These are phyloP conservation scores for Cordyceps tenuipes DNA, from an alignment of 2,329 filamentous ascomycete genomes.

Conservation along the genomic window DNA sequence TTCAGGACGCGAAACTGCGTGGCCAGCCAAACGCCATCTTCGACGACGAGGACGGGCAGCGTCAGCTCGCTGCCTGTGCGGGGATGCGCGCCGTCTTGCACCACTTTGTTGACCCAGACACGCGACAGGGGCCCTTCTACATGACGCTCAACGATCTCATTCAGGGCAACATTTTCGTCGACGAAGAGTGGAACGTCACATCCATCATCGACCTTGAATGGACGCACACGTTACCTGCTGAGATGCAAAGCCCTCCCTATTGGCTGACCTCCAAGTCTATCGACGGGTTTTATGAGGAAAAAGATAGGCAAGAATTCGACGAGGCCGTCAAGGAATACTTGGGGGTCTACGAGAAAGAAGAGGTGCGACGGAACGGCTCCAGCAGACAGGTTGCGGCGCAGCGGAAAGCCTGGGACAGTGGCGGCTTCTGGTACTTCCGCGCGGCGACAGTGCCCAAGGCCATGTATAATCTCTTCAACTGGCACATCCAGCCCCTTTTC, in stretches of 20 bases:
- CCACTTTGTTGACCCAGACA: constrained; percentile 17
- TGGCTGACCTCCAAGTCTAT: neutral
- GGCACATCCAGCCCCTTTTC: neutral
- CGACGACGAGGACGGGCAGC: constrained; percentile 19
- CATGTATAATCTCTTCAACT: neutral
- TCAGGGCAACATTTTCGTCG: constrained; percentile 28
- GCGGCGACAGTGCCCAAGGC: neutral
- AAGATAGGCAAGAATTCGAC: neutral
- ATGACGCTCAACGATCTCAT: constrained; percentile 29
- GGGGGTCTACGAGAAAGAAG: neutral
- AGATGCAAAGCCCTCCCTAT: neutral
- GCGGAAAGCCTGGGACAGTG: neutral
- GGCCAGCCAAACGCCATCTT: constrained; percentile 26
- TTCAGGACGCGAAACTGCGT: constrained; percentile 18
- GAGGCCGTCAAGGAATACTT: neutral
- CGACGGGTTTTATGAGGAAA: neutral
- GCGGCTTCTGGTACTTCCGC: neutral
- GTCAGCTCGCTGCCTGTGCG: constrained; percentile 21
- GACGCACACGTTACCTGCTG: neutral
- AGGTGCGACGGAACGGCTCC: neutral
- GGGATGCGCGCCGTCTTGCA: constrained; percentile 21
- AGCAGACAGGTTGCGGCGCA: neutral
- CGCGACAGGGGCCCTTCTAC: constrained; percentile 23
- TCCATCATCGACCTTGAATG: constrained; percentile 19
- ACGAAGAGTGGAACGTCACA: constrained; percentile 24